Base-by-base conservation (phyloP, 2,329 filamentous ascomycete species). In the Sporothrix schenckii region DNA sequence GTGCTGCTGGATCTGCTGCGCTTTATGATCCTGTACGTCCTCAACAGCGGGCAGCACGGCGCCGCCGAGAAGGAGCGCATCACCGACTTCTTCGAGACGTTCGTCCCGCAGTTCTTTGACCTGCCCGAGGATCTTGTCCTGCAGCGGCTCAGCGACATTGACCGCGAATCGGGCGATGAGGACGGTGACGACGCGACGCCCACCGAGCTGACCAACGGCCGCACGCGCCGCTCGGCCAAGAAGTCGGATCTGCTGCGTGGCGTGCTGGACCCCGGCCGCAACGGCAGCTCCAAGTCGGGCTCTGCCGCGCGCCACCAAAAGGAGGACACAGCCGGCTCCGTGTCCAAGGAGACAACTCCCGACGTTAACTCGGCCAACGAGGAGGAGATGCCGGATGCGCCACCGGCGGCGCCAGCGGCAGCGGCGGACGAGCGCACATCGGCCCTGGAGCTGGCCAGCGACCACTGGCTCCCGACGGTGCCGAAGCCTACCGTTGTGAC, bases 321-420 rank as follows among this genome's bases (percentile, higher is more conserved):
- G 76, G 92, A 95, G 73, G 92, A 91, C 72, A 94, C 91, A 75
- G 84, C 88, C n/a, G 88, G 88, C 1, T 90, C 91, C 30, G 89
- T 87, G 16, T 97, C 92, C 81, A 93, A 96, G 76, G 93, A 95
- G 75, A 93, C 91, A 0, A 97, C 94, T 0, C 94, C 95, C 0
- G 94, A 96, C 76, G 87, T 90, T 27, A 88, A 84, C n/a, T 94
- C 91, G 1, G 88, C 87, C 39, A 90, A 87, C 69, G 92, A 95
- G 75, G 92, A 94, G 73, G 92, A 95, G 47, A 88, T 89, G 82
- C 84, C 82, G 6, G 89, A 90, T 74, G 86, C 81, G 3, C 81
- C 83, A 11, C 85, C 91, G 68, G 61, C 34, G 34, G 34, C 34
- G 34, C 4, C 34, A 9, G 34, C 34, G 34, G 34, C 34, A 34